Evolutionary conservation across 139 green algal species (phyloP).

Genomic region (Desmodesmus armatus): DNA sequence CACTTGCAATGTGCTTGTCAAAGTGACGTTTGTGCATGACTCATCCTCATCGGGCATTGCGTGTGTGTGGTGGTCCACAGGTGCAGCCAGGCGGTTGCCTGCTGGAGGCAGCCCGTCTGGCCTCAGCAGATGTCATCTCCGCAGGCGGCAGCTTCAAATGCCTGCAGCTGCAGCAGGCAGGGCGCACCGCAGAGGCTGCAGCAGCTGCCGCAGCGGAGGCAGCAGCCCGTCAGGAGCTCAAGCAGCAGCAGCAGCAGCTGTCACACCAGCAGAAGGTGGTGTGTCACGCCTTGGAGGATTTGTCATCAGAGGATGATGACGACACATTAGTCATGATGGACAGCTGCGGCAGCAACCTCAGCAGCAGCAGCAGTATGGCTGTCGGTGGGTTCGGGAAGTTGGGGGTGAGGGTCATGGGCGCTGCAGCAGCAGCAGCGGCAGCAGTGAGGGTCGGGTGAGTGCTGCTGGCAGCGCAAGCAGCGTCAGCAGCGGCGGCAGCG

Average conservation of each 20-base stretch:
- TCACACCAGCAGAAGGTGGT: neutral
- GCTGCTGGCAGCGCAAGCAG: neutral
- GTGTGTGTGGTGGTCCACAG: neutral
- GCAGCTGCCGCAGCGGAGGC: constrained; percentile 1
- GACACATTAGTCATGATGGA: neutral
- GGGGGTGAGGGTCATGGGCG: neutral
- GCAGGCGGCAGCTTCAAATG: constrained; percentile 21
- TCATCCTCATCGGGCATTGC: no score
- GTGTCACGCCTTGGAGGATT: neutral
- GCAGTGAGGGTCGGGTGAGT: neutral
- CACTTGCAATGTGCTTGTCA: no score
- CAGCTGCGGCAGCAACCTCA: neutral
- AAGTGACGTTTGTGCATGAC: no score
- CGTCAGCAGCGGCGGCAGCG: constrained; percentile 14
- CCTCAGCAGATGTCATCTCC: neutral
- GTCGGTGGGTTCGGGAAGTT: neutral
- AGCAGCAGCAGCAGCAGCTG: constrained; percentile 10
- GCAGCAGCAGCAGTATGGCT: neutral
- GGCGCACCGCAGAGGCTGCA: neutral
- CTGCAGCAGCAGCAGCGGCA: neutral
- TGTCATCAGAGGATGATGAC: neutral
- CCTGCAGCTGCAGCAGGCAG: constrained; percentile 12
- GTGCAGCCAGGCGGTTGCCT: neutral
- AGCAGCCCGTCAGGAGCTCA: neutral
- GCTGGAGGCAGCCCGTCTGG: neutral